These are phyloP conservation scores for Cercospora sojina DNA, from an alignment of 2,329 filamentous ascomycete genomes.

Conservation along the genomic window DNA sequence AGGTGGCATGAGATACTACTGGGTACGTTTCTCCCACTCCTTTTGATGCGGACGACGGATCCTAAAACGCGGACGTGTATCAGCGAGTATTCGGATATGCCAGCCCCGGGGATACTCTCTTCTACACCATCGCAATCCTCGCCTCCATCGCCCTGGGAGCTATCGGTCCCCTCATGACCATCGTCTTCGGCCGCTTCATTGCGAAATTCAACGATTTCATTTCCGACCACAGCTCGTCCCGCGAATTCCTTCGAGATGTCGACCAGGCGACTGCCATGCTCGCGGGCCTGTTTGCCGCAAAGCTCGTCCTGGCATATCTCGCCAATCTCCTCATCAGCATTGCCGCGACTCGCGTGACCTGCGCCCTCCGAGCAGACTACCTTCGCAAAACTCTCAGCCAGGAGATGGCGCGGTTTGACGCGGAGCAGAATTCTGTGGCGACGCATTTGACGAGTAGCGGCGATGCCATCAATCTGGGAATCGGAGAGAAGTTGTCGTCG, in stretches of 20 bases:
- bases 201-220: not conserved
- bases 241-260: conserved; percentile 40
- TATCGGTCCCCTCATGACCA: not conserved
- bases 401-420: conserved; percentile 65
- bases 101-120: not conserved
- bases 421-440: conserved; percentile 45
- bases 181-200: not conserved
- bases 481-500: conserved; percentile 42
- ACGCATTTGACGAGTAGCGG: conserved; percentile 27
- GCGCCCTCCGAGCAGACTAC: conserved; percentile 58
- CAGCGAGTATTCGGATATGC: not conserved
- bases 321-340: conserved; percentile 46
- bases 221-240: not conserved
- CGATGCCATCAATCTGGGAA: conserved; percentile 41
- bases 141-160: not conserved
- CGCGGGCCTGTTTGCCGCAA: conserved; percentile 59
- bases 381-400: conserved; percentile 64
- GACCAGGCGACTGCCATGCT: conserved; percentile 38
- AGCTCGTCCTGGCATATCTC: conserved; percentile 62
- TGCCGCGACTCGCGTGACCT: conserved; percentile 52
- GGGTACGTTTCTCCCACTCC: too few species aligned
- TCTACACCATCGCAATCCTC: not conserved
- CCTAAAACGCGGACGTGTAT: not conserved
- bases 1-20: not conserved
- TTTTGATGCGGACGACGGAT: too few species aligned